Percentiles rank a stretch among this genome's conserved stretches.
Evolutionary conservation across 257 asterid genomes (phyloP).

Genomic region (Anisodus tanguticus): DNA sequence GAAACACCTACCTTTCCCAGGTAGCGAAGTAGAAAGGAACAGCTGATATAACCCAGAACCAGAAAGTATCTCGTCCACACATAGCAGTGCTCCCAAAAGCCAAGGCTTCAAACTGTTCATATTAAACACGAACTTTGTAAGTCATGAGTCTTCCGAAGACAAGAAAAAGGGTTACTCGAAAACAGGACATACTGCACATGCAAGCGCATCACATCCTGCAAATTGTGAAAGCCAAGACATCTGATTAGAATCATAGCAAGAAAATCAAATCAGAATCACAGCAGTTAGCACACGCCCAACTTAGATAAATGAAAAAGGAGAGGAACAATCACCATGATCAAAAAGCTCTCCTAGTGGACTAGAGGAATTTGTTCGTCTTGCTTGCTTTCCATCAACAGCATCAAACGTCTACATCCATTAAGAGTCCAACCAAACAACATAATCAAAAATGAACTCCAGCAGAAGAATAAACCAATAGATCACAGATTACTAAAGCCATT

Average conservation of each 20-base stretch:
- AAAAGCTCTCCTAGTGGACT: slow-evolving; percentile 96
- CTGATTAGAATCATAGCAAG: slow-evolving; percentile 32
- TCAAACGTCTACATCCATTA: slow-evolving; percentile 71
- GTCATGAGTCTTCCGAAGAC: slow-evolving; percentile 28
- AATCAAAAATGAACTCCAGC: slow-evolving; percentile 17
- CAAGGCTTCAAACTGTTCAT: slow-evolving; percentile 72
- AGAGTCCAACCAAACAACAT: slow-evolving; percentile 34
- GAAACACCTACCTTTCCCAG: slow-evolving; percentile 80
- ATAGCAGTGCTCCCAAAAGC: slow-evolving; percentile 93
- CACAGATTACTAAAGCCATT: neutral
- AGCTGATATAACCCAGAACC: slow-evolving; percentile 93
- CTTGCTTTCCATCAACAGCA: slow-evolving; percentile 99
- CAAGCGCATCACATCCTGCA: slow-evolving; percentile 98
- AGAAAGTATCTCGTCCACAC: slow-evolving; percentile 77
- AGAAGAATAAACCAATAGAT: neutral
- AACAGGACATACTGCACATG: slow-evolving; percentile 78
- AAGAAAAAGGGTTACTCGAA: slow-evolving; percentile 30
- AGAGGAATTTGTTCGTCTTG: slow-evolving; percentile 91
- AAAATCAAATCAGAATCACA: slow-evolving; percentile 20
- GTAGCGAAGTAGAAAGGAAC: slow-evolving; percentile 84
- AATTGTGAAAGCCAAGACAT: slow-evolving; percentile 33
- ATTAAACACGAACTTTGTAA: slow-evolving; percentile 31
- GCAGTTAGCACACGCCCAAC: neutral
- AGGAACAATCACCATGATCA: slow-evolving; percentile 72
- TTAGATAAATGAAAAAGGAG: slow-evolving; percentile 16